Evolutionary conservation across 2,329 filamentous ascomycete genomes (phyloP).

Genomic region (Raffaelea ambrosiae): DNA sequence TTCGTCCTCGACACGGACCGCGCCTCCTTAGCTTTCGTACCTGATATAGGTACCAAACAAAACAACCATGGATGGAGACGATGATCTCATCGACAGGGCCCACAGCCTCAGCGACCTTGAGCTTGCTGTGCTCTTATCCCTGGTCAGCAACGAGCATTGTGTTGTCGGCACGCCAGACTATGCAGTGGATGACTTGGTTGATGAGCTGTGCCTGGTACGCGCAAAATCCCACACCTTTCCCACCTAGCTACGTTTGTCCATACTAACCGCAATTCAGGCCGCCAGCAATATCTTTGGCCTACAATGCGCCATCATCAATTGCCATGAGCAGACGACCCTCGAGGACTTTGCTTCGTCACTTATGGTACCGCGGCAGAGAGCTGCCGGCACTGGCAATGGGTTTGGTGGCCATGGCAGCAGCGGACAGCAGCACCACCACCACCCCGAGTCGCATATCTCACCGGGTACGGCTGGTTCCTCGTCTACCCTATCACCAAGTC

Average conservation of each 20-base stretch:
- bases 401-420: no score
- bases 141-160: constrained; percentile 78
- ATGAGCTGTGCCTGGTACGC: constrained; percentile 62
- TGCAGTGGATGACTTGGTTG: constrained; percentile 57
- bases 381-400: no score
- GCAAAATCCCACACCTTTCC: not conserved
- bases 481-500: no score
- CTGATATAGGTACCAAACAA: no score
- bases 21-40: no score
- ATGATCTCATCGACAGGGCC: constrained; percentile 57
- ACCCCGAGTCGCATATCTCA: no score
- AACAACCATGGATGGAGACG: constrained; percentile 16
- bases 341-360: constrained; percentile 73
- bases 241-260: no score
- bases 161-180: constrained; percentile 66
- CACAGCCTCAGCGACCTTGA: constrained; percentile 80
- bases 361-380: constrained; percentile 35
- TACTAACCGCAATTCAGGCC: constrained; percentile 35
- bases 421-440: no score
- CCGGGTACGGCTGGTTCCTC: no score
- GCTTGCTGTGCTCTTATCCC: constrained; percentile 73
- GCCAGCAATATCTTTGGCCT: constrained; percentile 65
- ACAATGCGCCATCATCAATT: constrained; percentile 61
- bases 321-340: constrained; percentile 62
- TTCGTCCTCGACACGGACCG: no score